A percentile compares a stretch with the other conserved stretches of the same genome.
phyloP scores from a whole-genome alignment of 768 basidiomycete species.

The Leccinum sublutescens region DNA sequence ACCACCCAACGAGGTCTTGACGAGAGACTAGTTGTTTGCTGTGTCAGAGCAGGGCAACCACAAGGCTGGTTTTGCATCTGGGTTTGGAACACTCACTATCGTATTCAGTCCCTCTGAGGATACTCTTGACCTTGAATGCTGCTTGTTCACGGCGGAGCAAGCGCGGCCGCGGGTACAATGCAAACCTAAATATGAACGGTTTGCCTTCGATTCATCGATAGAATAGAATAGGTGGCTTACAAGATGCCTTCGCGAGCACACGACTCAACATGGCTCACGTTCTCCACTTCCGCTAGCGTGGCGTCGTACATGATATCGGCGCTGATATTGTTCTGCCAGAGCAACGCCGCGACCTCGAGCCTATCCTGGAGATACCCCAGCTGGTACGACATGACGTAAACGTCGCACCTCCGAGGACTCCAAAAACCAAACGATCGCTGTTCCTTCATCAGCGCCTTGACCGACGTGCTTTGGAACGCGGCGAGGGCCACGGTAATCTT shows the following conservation, averaged over 20 bases:
- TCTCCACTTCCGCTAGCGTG: slow-evolving; percentile 58
- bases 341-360: slow-evolving; percentile 68
- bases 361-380: slow-evolving; percentile 74
- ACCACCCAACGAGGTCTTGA: slow-evolving; percentile 70
- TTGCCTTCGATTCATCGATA: neutral
- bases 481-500: slow-evolving; percentile 72
- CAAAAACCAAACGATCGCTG: slow-evolving; percentile 83
- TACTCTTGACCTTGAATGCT: slow-evolving; percentile 81
- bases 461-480: slow-evolving; percentile 61
- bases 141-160: slow-evolving; percentile 55
- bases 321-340: slow-evolving; percentile 83
- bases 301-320: slow-evolving; percentile 88
- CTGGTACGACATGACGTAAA: slow-evolving; percentile 80
- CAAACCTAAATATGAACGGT: slow-evolving; percentile 39
- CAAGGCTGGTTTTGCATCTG: neutral
- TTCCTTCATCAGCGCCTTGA: slow-evolving; percentile 71
- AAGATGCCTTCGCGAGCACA: slow-evolving; percentile 83
- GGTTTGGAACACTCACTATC: slow-evolving; percentile 48
- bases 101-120: slow-evolving; percentile 73
- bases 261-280: slow-evolving; percentile 62
- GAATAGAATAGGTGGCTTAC: slow-evolving; percentile 41
- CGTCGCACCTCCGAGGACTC: slow-evolving; percentile 88
- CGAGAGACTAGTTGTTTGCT: slow-evolving; percentile 48
- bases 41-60: slow-evolving; percentile 4
- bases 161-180: slow-evolving; percentile 54